Evolutionary conservation across 2,329 filamentous ascomycete genomes (phyloP), one percentile per base, ranked within the genome.

Genomic region (Myriosclerotinia curreyana): DNA sequence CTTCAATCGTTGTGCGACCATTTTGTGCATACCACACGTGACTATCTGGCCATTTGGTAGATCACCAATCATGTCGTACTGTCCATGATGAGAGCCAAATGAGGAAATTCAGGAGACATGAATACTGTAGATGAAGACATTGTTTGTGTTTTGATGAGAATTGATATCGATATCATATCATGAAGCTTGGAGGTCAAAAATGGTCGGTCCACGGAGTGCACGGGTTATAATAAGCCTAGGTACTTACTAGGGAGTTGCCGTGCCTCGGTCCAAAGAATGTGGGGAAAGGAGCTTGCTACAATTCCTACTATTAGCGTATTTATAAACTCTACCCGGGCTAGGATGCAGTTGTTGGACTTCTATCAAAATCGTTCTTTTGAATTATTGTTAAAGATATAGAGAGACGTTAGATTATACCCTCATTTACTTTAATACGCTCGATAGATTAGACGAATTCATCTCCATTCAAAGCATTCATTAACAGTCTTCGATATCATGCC

Each of bases 401-500:
- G 40, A 44, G 36, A 62, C 34, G 42, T 64, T 66, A 68, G 64
- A 66, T 58, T 65, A 66, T 55, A 68, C 9, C 14, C 22, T 49
- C 49, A 60, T 61, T 56, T 5, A 59, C 31, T 59, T 36, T 14
- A 17, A 20, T 17, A 25, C 14, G 14, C 28, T 48, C 42, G n/a
- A 48, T 20, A 20, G 31, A 38, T 12, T 31, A 59, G 14, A 36
- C 11, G 22, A 25, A 4, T n/a, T 36, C 22, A 25, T 8, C n/a
- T 44, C 9, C 36, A 22, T 48, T 44, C 42, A 48, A 9, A 46
- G 36, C 36, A 25, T 59, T 59, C 54, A 28, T 48, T 46, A 28
- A 48, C 59, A 72, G 42, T 20, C 25, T 50, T 52, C 36, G 25
- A 42, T 17, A 62, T 25, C 53, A 78, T 78, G 76, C 76, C 75